Conservation (phyloP, 108 stramenopile species). For the Pseudonitzschia delicatissima region DNA sequence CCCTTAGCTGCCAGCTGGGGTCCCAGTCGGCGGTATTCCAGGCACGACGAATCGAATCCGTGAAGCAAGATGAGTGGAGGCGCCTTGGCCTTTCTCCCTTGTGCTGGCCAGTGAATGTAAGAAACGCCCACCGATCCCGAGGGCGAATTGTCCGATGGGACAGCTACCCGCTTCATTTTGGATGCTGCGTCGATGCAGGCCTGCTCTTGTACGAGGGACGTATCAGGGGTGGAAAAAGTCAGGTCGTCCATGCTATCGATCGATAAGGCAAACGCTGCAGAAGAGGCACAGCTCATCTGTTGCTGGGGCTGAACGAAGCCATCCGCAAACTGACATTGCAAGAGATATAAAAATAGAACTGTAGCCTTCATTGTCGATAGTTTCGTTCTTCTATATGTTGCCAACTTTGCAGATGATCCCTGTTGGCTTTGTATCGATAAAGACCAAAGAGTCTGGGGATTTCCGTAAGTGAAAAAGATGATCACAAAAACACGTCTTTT, state of each 20-base stretch:
- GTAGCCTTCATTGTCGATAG: constrained; percentile 2
- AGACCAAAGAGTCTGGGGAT: too few species aligned
- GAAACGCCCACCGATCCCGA: constrained; percentile 70
- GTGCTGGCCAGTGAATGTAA: constrained; percentile 60
- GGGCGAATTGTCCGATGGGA: constrained; percentile 52
- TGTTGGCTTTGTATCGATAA: not conserved
- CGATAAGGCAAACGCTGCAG: not conserved
- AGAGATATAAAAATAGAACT: not conserved
- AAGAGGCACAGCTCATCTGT: not conserved
- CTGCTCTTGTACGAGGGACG: constrained; percentile 46
- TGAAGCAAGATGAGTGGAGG: constrained; percentile 66
- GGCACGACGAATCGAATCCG: constrained; percentile 90
- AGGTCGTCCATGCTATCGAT: constrained; percentile 32
- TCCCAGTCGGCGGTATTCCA: constrained; percentile 84
- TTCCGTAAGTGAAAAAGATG: too few species aligned
- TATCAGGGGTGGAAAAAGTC: constrained; percentile 57
- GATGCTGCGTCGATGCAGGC: constrained; percentile 61
- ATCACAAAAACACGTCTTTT: not conserved
- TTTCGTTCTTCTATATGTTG: not conserved
- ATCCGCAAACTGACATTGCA: not conserved
- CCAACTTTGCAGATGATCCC: not conserved
- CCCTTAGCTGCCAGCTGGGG: constrained; percentile 63
- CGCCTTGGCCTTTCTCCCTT: not conserved
- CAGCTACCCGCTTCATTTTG: constrained; percentile 62
- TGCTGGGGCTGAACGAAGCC: constrained; percentile 1